Conservation (phyloP, 139 green algal genomes). For the Yamagishiella unicocca region DNA sequence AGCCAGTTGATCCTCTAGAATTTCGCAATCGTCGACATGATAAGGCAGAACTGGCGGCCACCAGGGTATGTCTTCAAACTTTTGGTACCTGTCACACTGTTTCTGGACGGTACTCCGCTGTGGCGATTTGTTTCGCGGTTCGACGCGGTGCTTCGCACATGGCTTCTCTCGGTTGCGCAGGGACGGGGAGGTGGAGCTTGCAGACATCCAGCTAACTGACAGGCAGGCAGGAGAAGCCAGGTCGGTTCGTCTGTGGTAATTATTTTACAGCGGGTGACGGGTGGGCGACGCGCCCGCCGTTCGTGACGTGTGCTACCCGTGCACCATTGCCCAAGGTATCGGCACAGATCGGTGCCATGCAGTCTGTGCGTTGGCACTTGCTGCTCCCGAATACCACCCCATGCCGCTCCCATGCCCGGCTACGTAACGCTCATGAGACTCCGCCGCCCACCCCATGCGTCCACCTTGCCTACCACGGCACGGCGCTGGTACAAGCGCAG, state of each 20-base stretch:
- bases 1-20: neutral
- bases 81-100: neutral
- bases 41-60: conserved; percentile 22
- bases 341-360: too few species aligned
- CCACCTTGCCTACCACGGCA: too few species aligned
- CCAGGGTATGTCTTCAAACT: conserved; percentile 4
- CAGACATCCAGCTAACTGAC: conserved; percentile 16
- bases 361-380: too few species aligned
- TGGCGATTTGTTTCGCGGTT: neutral
- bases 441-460: too few species aligned
- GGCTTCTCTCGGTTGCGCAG: neutral
- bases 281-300: neutral
- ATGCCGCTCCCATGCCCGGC: too few species aligned
- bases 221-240: neutral
- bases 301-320: too few species aligned
- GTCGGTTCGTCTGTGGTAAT: neutral
- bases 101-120: neutral
- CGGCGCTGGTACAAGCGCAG: too few species aligned
- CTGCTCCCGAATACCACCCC: too few species aligned
- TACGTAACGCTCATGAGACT: too few species aligned
- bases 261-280: neutral
- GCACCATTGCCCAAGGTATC: too few species aligned
- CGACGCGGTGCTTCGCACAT: too few species aligned
- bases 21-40: conserved; percentile 22
- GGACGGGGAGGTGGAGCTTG: conserved; percentile 41